Base-by-base conservation (phyloP, 1,284 basidiomycete genomes). In the Ganoderma lingzhi region DNA sequence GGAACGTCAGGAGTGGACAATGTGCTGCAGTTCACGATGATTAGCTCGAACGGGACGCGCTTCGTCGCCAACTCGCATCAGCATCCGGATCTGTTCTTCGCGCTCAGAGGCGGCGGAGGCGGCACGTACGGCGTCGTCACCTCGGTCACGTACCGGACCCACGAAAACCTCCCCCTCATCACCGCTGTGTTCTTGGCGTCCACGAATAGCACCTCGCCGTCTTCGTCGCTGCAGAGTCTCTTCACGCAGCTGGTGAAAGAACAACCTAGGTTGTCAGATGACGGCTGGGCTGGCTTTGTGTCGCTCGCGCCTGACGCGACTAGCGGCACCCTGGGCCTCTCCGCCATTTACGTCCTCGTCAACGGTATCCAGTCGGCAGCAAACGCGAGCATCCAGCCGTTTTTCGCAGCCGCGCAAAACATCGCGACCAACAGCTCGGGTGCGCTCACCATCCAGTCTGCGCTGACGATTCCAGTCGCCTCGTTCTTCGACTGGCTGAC, bases 31-130 rank as follows among this genome's bases (percentile, higher is more conserved):
- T 81, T 83, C 60, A 80, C 77, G 6, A 74, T 84, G 41, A 81
- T 86, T 37, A 80, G 78, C 10, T 76, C 84, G 1, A 73, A 76
- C 42, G 85, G 84, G 12, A 69, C 76, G 3, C 73, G 77, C 55
- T 71, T 82, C 44, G 79, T 75, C 17, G 82, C 77, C 23, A 85
- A 85, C 68, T 68, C 76, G 4, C 74, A 79, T 69, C 70, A 76
- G n/a, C 77, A 85, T 71, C 3, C 78, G 0, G 82, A 85, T 67
- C 76, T 87, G 6, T 88, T 87, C 76, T 87, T 85, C 82, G 85
- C 86, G 0, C 74, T 88, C 63, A 81, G 84, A 32, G 87, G 86
- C 2, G 86, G 86, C 1, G 86, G 86, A 1, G 84, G 84, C 4
- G 78, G 82, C 4, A 84, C 82, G 12, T 86, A 77, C 66, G 84